Evolutionary conservation across 2,329 filamentous ascomycete genomes (phyloP).

Genomic region (Neopestalotiopsis sp.): DNA sequence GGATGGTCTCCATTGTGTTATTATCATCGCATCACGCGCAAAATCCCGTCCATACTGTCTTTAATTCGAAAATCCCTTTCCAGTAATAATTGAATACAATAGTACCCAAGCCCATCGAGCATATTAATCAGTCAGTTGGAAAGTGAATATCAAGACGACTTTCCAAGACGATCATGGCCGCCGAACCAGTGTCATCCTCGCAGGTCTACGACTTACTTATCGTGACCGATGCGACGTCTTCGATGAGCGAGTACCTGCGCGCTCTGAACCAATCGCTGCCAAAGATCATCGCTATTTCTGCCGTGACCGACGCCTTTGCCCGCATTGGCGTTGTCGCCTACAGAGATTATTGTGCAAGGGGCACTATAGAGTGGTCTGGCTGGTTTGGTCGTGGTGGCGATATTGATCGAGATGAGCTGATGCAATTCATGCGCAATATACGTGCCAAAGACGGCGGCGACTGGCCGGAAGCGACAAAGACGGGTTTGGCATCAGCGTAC

Average conservation of each 20-base stretch:
- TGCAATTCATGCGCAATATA: conserved; percentile 43
- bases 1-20: no score
- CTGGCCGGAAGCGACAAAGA: conserved; percentile 55
- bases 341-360: conserved; percentile 48
- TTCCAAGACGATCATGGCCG: neutral
- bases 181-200: neutral
- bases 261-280: conserved; percentile 53
- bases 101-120: no score
- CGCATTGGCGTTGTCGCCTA: conserved; percentile 57
- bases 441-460: conserved; percentile 42
- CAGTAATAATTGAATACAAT: no score
- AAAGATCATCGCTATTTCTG: conserved; percentile 55
- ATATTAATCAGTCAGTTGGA: no score
- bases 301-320: conserved; percentile 54
- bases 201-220: conserved; percentile 49
- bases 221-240: conserved; percentile 52
- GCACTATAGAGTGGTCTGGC: conserved; percentile 53
- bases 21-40: no score
- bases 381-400: conserved; percentile 43
- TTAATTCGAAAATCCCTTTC: no score
- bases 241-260: conserved; percentile 48
- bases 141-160: neutral
- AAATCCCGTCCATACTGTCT: no score
- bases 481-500: conserved; percentile 52
- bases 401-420: conserved; percentile 39